A percentile compares a stretch with the other conserved stretches of the same genome.
These are phyloP conservation scores for Asparagopsis taxiformis DNA, from an alignment of 31 red algal genomes.

Conservation along the genomic window DNA sequence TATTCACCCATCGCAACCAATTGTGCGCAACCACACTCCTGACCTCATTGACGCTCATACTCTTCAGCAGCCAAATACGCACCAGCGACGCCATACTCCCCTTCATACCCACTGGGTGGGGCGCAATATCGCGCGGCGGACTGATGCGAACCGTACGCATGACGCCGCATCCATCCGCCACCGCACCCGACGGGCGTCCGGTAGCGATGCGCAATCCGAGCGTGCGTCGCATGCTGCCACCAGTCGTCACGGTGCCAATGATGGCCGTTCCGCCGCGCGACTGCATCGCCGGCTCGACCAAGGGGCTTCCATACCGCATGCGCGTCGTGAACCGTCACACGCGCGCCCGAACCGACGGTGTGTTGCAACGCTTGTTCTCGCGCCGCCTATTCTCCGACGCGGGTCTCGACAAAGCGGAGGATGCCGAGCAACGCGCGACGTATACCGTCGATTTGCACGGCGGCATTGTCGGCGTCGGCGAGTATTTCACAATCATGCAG, in stretches of 20 bases:
- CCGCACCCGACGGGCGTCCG: no score
- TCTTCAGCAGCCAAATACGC: no score
- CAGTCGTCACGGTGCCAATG: slow-evolving; percentile 59
- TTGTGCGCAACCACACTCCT: no score
- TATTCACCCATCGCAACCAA: no score
- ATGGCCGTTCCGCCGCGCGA: slow-evolving; percentile 57
- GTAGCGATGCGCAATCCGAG: no score
- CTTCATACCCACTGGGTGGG: no score
- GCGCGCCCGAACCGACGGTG: not conserved
- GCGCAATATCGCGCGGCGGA: no score
- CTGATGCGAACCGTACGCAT: no score
- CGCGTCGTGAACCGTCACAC: slow-evolving; percentile 30
- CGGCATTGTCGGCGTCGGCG: slow-evolving; percentile 76
- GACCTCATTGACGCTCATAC: no score
- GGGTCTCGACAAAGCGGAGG: not conserved
- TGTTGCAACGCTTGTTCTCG: not conserved
- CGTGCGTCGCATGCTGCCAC: no score
- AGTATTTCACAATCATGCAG: slow-evolving; percentile 76
- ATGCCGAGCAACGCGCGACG: not conserved
- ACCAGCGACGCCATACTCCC: no score
- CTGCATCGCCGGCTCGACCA: slow-evolving; percentile 47
- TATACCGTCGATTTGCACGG: slow-evolving; percentile 73
- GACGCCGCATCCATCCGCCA: no score
- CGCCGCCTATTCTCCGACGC: slow-evolving; percentile 12
- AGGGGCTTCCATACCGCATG: slow-evolving; percentile 68